Evolutionary conservation across 169 alveolate species (phyloP), one percentile per base, ranked within the genome.

Genomic region (Blepharisma undulans): DNA sequence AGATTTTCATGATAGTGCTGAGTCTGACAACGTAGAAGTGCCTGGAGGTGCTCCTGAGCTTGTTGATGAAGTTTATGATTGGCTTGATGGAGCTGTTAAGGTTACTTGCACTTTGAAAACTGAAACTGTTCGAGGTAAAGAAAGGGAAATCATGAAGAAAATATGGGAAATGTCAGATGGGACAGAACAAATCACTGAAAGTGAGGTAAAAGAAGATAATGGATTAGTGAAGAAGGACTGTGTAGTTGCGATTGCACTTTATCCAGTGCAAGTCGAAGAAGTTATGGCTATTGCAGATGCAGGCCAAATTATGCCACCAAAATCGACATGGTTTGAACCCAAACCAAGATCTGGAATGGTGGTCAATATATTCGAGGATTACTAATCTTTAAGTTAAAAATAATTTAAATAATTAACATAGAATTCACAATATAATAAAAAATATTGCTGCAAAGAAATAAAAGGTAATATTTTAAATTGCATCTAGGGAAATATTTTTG

Each of bases 311-410:
- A 94, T 94, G 97, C 95, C 95, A 16, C 97, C 97, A 76, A 93
- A 93, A 81, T 59, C 92, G 22, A 94, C 96, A 12, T 94, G 96
- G 96, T 92, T 94, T 72, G 95, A 92, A 60, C 96, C 96, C 14
- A 94, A 94, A 34, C 95, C 93, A 16, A 77, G 95, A 7, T 93
- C 94, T 30, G 96, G 96, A 4, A 78, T 92, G 59, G 91, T 94
- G n/a, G 93, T 87, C 4, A 89, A 91, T 25, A 88, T 92, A 4
- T 93, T 93, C 12, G 21, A 48, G 66, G 21, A 48, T 48, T 48
- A 48, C n/a, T n/a, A n/a, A n/a, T n/a, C n/a, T n/a, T n/a, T n/a
- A n/a, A n/a, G n/a, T n/a, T n/a, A n/a, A n/a, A n/a, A n/a, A n/a
- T n/a, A n/a, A n/a, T n/a, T n/a, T n/a, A n/a, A n/a, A n/a, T n/a